These are phyloP conservation scores for Nakaseomyces kungkrabaensis DNA, from an alignment of 1,139 yeast species.

Conservation along the genomic window DNA sequence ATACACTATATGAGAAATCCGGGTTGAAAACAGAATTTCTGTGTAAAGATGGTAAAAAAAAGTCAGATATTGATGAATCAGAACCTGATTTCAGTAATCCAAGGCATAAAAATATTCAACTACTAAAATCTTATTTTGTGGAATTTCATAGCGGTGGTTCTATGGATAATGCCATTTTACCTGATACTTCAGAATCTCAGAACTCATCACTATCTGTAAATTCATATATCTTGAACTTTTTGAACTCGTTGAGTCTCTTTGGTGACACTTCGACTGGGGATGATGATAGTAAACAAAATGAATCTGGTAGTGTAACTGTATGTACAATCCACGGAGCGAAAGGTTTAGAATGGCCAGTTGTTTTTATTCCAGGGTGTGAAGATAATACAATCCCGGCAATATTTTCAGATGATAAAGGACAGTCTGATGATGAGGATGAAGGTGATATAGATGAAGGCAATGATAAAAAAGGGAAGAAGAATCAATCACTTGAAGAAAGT, in stretches of 20 bases:
- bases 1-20: constrained; percentile 23
- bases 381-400: constrained; percentile 52
- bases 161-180: too few species aligned
- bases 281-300: constrained; percentile 8
- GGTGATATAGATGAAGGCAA: constrained; percentile 13
- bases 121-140: constrained; percentile 37
- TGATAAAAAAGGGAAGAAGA: constrained; percentile 9
- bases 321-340: constrained; percentile 89
- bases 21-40: constrained; percentile 23
- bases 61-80: constrained; percentile 9
- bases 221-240: constrained; percentile 40
- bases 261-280: constrained; percentile 8
- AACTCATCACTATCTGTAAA: constrained; percentile 7
- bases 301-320: constrained; percentile 32
- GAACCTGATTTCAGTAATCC: constrained; percentile 19
- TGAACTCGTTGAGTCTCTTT: constrained; percentile 53
- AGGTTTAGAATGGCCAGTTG: constrained; percentile 92
- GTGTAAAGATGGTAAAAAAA: constrained; percentile 21
- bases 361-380: constrained; percentile 63
- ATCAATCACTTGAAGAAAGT: constrained; percentile 14
- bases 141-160: constrained; percentile 8
- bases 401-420: constrained; percentile 34
- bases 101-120: constrained; percentile 34
- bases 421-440: constrained; percentile 29
- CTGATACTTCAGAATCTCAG: too few species aligned